Evolutionary conservation across 1,139 yeast genomes (phyloP).

Genomic region (Saccharomyces pastorianus): DNA sequence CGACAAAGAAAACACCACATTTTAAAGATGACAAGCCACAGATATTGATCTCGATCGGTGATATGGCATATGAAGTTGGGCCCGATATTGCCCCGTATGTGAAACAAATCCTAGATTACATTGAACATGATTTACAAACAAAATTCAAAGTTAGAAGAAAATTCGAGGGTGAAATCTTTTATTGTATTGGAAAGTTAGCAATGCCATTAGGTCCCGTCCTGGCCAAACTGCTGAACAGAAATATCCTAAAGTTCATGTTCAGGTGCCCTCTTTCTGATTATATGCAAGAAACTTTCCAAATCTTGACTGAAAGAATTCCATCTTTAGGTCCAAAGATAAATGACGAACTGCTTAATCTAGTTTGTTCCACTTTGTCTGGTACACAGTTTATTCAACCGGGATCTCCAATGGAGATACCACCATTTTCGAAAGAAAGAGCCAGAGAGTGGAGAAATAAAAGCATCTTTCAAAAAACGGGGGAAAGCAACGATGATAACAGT

Average conservation of each 20-base stretch:
- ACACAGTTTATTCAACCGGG: slow-evolving; percentile 83
- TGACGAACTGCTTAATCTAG: slow-evolving; percentile 58
- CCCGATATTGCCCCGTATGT: slow-evolving; percentile 82
- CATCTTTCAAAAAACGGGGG: slow-evolving; percentile 51
- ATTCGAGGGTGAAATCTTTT: slow-evolving; percentile 80
- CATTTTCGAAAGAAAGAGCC: slow-evolving; percentile 62
- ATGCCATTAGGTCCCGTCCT: slow-evolving; percentile 91
- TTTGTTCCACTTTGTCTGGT: slow-evolving; percentile 73
- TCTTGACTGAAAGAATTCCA: slow-evolving; percentile 66
- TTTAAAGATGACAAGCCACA: slow-evolving; percentile 51
- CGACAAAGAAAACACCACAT: slow-evolving; percentile 12
- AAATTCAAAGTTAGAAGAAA: slow-evolving; percentile 62
- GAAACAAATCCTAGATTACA: slow-evolving; percentile 77
- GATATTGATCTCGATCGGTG: slow-evolving; percentile 77
- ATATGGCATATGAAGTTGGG: slow-evolving; percentile 74
- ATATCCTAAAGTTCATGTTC: slow-evolving; percentile 69
- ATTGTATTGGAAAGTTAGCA: slow-evolving; percentile 80
- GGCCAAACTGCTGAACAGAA: slow-evolving; percentile 78
- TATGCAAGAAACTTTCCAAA: slow-evolving; percentile 65
- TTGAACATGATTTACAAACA: slow-evolving; percentile 74
- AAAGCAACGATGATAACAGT: slow-evolving; percentile 28
- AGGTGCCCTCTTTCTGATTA: slow-evolving; percentile 76
- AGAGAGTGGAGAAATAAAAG: slow-evolving; percentile 68
- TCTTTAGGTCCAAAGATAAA: slow-evolving; percentile 69
- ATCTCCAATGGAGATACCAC: slow-evolving; percentile 53